These are phyloP conservation scores for Dactylellina haptotyla DNA, from an alignment of 2,329 filamentous ascomycete genomes.

Conservation along the genomic window DNA sequence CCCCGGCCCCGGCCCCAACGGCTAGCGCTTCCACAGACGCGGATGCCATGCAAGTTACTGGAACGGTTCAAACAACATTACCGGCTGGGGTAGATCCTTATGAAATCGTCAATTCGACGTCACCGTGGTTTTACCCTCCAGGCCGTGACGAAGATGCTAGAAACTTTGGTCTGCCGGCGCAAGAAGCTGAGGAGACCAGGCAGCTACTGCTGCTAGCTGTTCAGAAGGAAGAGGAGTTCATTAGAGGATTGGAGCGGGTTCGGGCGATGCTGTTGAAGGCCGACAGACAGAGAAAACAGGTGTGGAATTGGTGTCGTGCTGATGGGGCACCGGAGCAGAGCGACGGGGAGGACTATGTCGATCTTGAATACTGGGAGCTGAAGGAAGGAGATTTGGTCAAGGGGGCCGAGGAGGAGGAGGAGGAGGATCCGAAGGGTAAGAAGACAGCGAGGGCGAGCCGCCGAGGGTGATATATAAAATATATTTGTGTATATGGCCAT, in stretches of 20 bases:
- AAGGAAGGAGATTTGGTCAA: conserved; percentile 77
- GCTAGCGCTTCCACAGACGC: conserved; percentile 1
- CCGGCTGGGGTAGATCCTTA: conserved; percentile 43
- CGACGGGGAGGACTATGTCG: conserved; percentile 90
- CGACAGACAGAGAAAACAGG: conserved; percentile 75
- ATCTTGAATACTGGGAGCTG: conserved; percentile 80
- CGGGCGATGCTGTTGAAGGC: conserved; percentile 77
- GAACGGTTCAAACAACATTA: conserved; percentile 10
- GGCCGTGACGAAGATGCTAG: conserved; percentile 70
- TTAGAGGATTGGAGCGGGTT: conserved; percentile 74
- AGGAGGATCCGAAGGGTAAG: conserved; percentile 56
- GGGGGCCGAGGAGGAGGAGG: conserved; percentile 75
- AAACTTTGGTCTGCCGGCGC: conserved; percentile 75
- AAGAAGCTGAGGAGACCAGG: conserved; percentile 81
- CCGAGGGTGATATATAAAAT: conserved; percentile 15
- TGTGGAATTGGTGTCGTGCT: conserved; percentile 79
- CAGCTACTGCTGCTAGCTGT: conserved; percentile 78
- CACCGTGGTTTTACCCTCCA: conserved; percentile 70
- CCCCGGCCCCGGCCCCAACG: background rate
- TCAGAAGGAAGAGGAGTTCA: conserved; percentile 86
- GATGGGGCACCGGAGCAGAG: conserved; percentile 74
- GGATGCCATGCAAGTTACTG: conserved; percentile 11
- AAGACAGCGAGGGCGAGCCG: conserved; percentile 44
- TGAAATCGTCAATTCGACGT: conserved; percentile 45
- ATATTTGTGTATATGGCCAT: too few relatives aligned